Evolutionary conservation across 345 rosid genomes (phyloP), one percentile per base, ranked within the genome.

Genomic region (Eucalyptus shirleyi): DNA sequence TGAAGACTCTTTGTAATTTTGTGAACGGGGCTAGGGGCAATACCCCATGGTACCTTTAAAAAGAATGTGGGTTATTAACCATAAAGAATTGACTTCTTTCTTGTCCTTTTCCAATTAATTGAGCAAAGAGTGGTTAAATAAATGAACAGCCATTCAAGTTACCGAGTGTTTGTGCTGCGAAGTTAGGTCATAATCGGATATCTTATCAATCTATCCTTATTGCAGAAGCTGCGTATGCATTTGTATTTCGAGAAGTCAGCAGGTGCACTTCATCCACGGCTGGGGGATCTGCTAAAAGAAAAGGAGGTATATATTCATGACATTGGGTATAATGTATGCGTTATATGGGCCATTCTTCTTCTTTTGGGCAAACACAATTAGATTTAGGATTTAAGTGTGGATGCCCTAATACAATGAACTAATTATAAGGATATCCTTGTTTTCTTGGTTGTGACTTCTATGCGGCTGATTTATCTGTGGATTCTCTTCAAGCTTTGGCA

Each of bases 231-330:
- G 93, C 99, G 18, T 96, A 93, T 93, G 95, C 97, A 47, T 98
- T 96, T 94, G 99, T 98, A 55, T 98, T 92, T 93, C 96, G 99
- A 5, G 98, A 98, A 90, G 95, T 96, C 90, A 90, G 69, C 59
- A 88, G 91, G 49, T 88, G 90, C 53, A 72, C 89, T 91, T 82
- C 92, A 40, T 69, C 86, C 34, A 56, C 69, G 80, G 93, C 93
- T 88, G 92, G 92, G 91, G 91, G 88, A 49, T 89, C 47, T 83
- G 91, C 91, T 47, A 98, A 97, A 94, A 93, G 98, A 92, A 98
- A 98, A 94, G 93, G 95, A 90, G 97, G 98, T 97, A 95, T 96
- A 95, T 37, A 50, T 91, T 65, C 60, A 89, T 88, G 49, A 49
- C 47, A 67, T 15, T 49, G 81, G 37, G 82, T 24, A 9, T 37